Evolutionary conservation across 164 flowering plant genomes (phyloP), one percentile per base, ranked within the genome.

Genomic region (Chimonanthus salicifolius): DNA sequence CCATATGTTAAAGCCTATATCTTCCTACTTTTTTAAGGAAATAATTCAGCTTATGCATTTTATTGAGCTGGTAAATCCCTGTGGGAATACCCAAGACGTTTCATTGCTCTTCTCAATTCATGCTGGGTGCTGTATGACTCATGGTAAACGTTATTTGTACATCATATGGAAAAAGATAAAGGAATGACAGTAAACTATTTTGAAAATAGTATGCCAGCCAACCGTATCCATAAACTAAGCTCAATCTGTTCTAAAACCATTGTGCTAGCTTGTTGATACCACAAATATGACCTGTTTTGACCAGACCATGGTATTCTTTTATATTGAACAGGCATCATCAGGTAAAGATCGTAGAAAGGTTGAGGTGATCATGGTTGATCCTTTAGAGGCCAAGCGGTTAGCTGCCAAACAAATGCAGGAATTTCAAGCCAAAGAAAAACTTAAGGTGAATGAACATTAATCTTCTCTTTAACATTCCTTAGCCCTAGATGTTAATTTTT

Each of bases 291-390:
- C 51, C 54, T 47, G 8, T 68, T 47, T 11, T 44, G 16, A 47
- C 8, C 7, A n/a, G n/a, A n/a, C 54, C 43, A 68, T 68, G 70
- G 7, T 68, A 16, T 49, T 13, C n/a, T 68, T 68, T 68, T 48
- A 6, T 7, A n/a, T 48, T 47, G 54, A 44, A 51, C 78, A 88
- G 95, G 84, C 77, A 11, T 76, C 91, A 71, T 58, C 87, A 58
- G 80, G 79, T 20, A 85, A 79, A 71, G 64, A 70, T 60, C 67
- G 49, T 62, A 66, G 78, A 15, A 74, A 43, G 13, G 83, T 76
- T 10, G 87, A 88, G 58, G 83, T 91, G 62, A 77, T 86, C 69
- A 92, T 95, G 99, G 99, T 95, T 74, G 99, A 95, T 80, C 99
- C 99, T 70, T 72, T 87, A 79, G 99, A 91, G 79, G 99, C 99